Percentiles rank a stretch among this genome's conserved stretches.
These are phyloP conservation scores for Saprolegnia diclina DNA, from an alignment of 352 stramenopile species.

Conservation along the genomic window DNA sequence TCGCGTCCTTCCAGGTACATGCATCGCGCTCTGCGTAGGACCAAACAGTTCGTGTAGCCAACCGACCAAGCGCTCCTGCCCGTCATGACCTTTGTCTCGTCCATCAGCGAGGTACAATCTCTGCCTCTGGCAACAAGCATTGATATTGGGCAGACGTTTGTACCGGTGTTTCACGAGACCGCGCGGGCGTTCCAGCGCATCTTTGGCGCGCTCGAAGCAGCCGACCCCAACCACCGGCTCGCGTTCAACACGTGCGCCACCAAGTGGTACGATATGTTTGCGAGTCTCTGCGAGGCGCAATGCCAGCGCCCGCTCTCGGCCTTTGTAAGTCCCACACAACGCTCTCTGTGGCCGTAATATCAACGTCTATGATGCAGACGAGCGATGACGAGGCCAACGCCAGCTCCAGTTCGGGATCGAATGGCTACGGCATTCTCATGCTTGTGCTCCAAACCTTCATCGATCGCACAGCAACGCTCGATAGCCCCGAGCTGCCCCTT, in stretches of 20 bases:
- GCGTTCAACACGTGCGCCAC: conserved; percentile 13
- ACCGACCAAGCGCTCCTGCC: not conserved
- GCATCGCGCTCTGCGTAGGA: not conserved
- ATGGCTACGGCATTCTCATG: conserved; percentile 79
- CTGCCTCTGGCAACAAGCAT: not conserved
- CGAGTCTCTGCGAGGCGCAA: conserved; percentile 14
- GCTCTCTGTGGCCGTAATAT: conserved; percentile 36
- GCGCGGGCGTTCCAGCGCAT: conserved; percentile 9
- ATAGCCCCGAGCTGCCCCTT: conserved; percentile 34
- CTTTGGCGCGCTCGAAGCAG: conserved; percentile 10
- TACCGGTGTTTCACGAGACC: not conserved
- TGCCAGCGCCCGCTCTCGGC: conserved; percentile 19
- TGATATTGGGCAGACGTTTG: conserved; percentile 1
- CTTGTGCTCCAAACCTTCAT: conserved; percentile 75
- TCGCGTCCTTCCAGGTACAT: conserved; percentile 48
- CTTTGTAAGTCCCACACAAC: conserved; percentile 41
- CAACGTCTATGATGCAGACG: conserved; percentile 28
- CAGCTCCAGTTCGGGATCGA: conserved; percentile 33
- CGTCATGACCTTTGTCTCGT: conserved; percentile 28
- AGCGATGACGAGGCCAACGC: conserved; percentile 14
- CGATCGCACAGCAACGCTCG: not conserved
- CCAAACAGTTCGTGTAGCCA: not conserved
- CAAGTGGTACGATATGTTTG: conserved; percentile 18
- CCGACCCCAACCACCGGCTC: not conserved
- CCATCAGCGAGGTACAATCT: conserved; percentile 29